phyloP scores from a whole-genome alignment of 176 grass and related monocot genomes.

The Musa troglodytarum region DNA sequence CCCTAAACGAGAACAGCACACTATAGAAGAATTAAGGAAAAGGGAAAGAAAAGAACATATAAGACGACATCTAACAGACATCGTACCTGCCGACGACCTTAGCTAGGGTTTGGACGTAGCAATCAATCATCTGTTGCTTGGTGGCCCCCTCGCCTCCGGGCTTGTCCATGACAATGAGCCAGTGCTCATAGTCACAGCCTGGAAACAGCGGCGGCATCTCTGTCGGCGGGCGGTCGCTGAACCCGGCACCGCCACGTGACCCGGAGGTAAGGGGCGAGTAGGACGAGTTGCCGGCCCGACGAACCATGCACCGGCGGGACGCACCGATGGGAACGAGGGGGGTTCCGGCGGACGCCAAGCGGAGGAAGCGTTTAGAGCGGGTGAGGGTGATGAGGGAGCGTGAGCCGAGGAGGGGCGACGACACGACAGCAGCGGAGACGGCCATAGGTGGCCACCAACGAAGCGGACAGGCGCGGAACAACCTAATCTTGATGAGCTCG shows the following conservation, averaged over 20 bases:
- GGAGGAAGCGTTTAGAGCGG: neutral
- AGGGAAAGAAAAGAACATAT: no score
- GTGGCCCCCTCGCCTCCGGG: slow-evolving; percentile 72
- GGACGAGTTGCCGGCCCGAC: slow-evolving; percentile 31
- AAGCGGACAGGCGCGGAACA: neutral
- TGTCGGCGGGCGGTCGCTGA: slow-evolving; percentile 65
- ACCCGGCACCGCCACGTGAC: slow-evolving; percentile 9
- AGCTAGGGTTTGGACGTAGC: slow-evolving; percentile 85
- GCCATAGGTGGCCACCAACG: neutral
- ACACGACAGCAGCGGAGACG: neutral
- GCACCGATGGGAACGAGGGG: slow-evolving; percentile 14
- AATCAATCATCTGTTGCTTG: slow-evolving; percentile 97
- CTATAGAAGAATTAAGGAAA: no score
- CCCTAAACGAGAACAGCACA: no score
- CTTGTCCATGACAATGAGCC: slow-evolving; percentile 98
- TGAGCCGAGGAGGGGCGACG: neutral
- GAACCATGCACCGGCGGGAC: slow-evolving; percentile 56
- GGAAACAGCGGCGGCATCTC: slow-evolving; percentile 91
- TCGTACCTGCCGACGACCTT: slow-evolving; percentile 79
- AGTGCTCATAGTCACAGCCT: slow-evolving; percentile 96
- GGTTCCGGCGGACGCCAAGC: neutral
- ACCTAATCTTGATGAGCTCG: neutral
- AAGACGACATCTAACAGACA: neutral
- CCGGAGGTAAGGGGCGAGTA: slow-evolving; percentile 49
- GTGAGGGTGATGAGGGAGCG: neutral